Evolutionary conservation across 345 rosid genomes (phyloP).

Genomic region (Gossypioides kirkii): DNA sequence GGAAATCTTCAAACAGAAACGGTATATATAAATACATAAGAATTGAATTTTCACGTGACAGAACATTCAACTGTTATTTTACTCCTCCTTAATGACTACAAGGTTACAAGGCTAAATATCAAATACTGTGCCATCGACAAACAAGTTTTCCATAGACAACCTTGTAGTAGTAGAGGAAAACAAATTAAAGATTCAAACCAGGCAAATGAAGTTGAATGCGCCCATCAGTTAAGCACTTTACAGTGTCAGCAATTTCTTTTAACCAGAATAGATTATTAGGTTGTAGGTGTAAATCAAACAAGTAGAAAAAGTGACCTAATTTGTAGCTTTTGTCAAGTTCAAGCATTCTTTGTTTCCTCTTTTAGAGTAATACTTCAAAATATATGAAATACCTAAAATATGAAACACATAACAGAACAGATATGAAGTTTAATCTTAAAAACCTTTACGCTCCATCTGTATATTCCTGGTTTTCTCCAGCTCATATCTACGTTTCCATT

Average conservation of each 20-base stretch:
- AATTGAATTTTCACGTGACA: not conserved
- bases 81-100: not conserved
- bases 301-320: not conserved
- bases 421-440: slow-evolving; percentile 15
- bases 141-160: not conserved
- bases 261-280: not conserved
- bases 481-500: slow-evolving; percentile 96
- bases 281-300: slow-evolving; percentile 6
- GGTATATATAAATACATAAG: too few species aligned
- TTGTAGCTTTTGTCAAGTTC: not conserved
- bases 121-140: not conserved
- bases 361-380: not conserved
- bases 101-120: not conserved
- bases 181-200: not conserved
- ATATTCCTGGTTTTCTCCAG: slow-evolving; percentile 61
- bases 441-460: slow-evolving; percentile 58
- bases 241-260: not conserved
- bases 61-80: not conserved
- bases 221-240: not conserved
- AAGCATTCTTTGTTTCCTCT: not conserved
- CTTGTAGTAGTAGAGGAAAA: not conserved
- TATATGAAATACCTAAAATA: slow-evolving; percentile 5
- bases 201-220: not conserved
- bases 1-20: too few species aligned
- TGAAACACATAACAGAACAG: slow-evolving; percentile 7